phyloP scores from a whole-genome alignment of 805 yeast species.

The Suhomyces vadensis region DNA sequence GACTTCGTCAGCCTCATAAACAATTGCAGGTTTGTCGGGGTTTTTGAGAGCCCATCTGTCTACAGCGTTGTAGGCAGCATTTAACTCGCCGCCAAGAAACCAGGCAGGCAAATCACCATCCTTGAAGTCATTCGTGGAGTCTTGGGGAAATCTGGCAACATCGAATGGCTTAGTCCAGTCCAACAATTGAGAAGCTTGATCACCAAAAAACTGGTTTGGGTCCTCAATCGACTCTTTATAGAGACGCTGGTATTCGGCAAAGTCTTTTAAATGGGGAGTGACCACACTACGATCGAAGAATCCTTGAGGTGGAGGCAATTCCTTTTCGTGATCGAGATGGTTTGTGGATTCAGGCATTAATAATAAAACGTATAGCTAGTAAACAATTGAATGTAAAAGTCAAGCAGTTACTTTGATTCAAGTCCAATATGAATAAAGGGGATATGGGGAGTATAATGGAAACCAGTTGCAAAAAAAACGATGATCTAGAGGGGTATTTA shows the following conservation, averaged over 20 bases:
- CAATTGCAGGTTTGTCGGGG: conserved; percentile 81
- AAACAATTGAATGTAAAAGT: too few species aligned
- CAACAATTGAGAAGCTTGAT: conserved; percentile 49
- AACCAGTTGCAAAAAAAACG: background rate
- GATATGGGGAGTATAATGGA: too few species aligned
- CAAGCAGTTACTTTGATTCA: too few species aligned
- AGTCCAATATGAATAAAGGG: too few species aligned
- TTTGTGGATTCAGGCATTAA: conserved; percentile 16
- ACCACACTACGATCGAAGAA: conserved; percentile 46
- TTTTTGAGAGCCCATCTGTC: conserved; percentile 90
- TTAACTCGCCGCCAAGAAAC: conserved; percentile 91
- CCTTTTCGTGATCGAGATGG: conserved; percentile 36
- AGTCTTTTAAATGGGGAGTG: conserved; percentile 47
- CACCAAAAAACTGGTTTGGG: conserved; percentile 57
- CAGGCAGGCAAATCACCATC: conserved; percentile 73
- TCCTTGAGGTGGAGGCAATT: conserved; percentile 37
- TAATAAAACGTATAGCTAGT: too few species aligned
- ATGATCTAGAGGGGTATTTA: conserved; percentile 2
- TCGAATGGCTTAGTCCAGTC: conserved; percentile 57
- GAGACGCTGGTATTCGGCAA: conserved; percentile 50
- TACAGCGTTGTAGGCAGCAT: conserved; percentile 91
- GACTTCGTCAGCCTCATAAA: conserved; percentile 94
- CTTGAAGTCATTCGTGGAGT: conserved; percentile 48
- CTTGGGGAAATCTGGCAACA: conserved; percentile 45
- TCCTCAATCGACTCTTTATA: conserved; percentile 58